Conservation (phyloP, 2,329 filamentous ascomycete genomes). For the Colletotrichum sp. region DNA sequence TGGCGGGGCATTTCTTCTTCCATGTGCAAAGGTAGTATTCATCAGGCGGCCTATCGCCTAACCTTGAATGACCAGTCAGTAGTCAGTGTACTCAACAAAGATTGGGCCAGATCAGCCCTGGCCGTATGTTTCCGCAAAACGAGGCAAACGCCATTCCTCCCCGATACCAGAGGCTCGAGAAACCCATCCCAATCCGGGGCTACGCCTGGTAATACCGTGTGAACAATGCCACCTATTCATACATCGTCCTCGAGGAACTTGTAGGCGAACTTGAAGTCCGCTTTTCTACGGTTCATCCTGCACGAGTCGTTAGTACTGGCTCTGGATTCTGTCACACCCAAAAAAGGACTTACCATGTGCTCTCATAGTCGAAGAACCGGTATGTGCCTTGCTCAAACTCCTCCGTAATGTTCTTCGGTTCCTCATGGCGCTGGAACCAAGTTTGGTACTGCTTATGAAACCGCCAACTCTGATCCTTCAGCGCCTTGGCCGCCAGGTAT, state of each 20-base stretch:
- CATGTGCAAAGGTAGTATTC: conserved; percentile 1
- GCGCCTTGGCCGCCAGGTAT: conserved; percentile 91
- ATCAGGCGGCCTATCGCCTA: not conserved
- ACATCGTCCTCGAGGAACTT: conserved; percentile 97
- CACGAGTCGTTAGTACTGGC: conserved; percentile 21
- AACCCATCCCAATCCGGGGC: conserved; percentile 16
- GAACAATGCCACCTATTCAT: conserved; percentile 33
- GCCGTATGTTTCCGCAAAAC: conserved; percentile 16
- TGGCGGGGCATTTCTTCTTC: not conserved
- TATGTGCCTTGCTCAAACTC: conserved; percentile 99
- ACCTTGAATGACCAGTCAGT: conserved; percentile 11
- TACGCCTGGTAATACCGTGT: conserved; percentile 18
- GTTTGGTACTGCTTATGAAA: conserved; percentile 99
- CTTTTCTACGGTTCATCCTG: conserved; percentile 99
- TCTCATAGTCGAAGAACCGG: conserved; percentile 99
- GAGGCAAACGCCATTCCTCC: conserved; percentile 19
- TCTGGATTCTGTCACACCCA: conserved; percentile 2
- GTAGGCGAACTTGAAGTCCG: conserved; percentile 98
- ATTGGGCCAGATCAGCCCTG: conserved; percentile 7
- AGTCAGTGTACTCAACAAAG: conserved; percentile 18
- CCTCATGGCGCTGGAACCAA: conserved; percentile 98
- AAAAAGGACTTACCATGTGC: conserved; percentile 78
- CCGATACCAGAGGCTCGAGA: conserved; percentile 7
- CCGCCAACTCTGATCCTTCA: conserved; percentile 98
- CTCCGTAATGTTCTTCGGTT: conserved; percentile 98